Evolutionary conservation across 176 grass and related monocot genomes (phyloP).

Genomic region (Musa beccarii): DNA sequence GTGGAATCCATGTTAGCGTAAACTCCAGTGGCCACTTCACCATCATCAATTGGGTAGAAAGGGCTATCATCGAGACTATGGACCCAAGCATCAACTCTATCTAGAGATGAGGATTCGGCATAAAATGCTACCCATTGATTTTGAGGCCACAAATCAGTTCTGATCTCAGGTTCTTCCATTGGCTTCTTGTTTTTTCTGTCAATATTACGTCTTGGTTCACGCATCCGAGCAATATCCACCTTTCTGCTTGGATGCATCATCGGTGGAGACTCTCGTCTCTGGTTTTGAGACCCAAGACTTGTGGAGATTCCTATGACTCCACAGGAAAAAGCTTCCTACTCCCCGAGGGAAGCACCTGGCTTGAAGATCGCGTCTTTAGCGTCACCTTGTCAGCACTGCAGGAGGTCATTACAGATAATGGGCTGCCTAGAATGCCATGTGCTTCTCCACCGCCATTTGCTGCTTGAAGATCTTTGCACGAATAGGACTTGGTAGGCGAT

Average conservation of each 20-base stretch:
- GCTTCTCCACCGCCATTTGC: not conserved
- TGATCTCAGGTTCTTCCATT: slow-evolving; percentile 13
- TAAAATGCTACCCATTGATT: slow-evolving; percentile 73
- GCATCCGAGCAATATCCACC: slow-evolving; percentile 76
- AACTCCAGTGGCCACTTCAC: not conserved
- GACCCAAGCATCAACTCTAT: slow-evolving; percentile 83
- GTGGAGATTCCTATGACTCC: slow-evolving; percentile 73
- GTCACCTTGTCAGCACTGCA: slow-evolving; percentile 62
- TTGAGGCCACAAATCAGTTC: not conserved
- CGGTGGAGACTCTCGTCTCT: not conserved
- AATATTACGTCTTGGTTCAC: slow-evolving; percentile 18
- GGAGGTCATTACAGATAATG: slow-evolving; percentile 42
- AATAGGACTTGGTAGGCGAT: slow-evolving; percentile 44
- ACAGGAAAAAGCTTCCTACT: slow-evolving; percentile 68
- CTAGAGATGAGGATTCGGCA: slow-evolving; percentile 35
- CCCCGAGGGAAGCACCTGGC: slow-evolving; percentile 80
- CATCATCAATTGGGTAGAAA: not conserved
- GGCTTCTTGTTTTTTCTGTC: slow-evolving; percentile 40
- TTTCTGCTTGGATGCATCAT: slow-evolving; percentile 10
- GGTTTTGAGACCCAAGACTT: slow-evolving; percentile 8
- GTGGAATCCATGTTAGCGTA: not conserved
- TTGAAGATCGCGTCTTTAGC: slow-evolving; percentile 60
- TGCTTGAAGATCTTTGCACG: slow-evolving; percentile 39
- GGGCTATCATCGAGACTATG: slow-evolving; percentile 40
- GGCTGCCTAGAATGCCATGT: slow-evolving; percentile 34